Conservation (phyloP, 176 grass and related monocot species). For the Zizania latifolia region DNA sequence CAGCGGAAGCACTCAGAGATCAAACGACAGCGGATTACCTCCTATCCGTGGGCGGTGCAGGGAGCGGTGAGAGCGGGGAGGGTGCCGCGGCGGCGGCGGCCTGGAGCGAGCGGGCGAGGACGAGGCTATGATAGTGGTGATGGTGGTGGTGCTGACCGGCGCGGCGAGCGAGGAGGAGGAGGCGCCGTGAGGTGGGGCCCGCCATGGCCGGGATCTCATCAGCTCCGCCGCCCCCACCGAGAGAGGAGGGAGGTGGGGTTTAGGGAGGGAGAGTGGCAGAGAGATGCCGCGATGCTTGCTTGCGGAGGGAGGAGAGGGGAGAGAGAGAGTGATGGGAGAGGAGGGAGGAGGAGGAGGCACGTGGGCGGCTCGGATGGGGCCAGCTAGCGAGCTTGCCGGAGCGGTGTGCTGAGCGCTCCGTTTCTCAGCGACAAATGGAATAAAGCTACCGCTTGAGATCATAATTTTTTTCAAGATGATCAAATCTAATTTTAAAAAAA, state of each 20-base stretch:
- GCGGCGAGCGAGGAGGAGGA: constrained; percentile 27
- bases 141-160: neutral
- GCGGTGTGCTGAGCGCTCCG: too few species aligned
- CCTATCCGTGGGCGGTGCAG: neutral
- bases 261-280: neutral
- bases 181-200: constrained; percentile 19
- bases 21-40: constrained; percentile 7
- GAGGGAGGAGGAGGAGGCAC: constrained; percentile 10
- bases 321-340: too few species aligned
- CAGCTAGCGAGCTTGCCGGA: too few species aligned
- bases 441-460: too few species aligned
- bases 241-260: neutral
- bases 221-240: neutral
- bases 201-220: constrained; percentile 50
- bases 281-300: neutral
- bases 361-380: too few species aligned
- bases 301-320: neutral
- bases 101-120: constrained; percentile 16
- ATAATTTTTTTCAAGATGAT: too few species aligned
- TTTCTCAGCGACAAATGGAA: too few species aligned
- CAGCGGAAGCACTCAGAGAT: neutral
- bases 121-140: neutral
- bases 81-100: neutral
- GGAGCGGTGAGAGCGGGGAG: neutral
- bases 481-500: too few species aligned